phyloP scores from a whole-genome alignment of 1,284 basidiomycete species.

The Heterobasidion parviporum region DNA sequence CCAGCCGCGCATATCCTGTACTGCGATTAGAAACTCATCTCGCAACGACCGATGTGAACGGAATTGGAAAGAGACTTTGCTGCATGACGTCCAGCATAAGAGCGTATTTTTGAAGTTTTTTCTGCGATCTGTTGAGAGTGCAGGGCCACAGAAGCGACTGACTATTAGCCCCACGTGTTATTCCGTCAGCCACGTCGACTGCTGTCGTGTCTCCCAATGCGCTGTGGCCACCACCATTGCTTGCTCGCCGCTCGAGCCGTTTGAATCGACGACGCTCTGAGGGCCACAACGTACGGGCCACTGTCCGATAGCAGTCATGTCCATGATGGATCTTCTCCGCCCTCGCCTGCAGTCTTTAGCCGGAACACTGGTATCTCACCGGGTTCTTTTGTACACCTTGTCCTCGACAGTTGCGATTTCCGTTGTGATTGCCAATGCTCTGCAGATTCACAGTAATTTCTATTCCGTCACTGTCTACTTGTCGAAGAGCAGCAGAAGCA shows the following conservation, averaged over 20 bases:
- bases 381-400: slow-evolving; percentile 61
- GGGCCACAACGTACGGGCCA: neutral
- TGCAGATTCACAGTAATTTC: slow-evolving; percentile 85
- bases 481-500: slow-evolving; percentile 85
- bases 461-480: slow-evolving; percentile 90
- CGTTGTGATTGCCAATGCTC: slow-evolving; percentile 69
- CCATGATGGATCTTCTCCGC: slow-evolving; percentile 29
- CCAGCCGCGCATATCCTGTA: neutral
- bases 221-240: no score
- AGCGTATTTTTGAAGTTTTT: no score
- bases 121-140: no score
- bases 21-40: neutral
- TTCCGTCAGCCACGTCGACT: neutral
- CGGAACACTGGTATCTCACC: slow-evolving; percentile 47
- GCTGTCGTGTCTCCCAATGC: neutral
- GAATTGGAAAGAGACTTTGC: neutral
- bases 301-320: neutral
- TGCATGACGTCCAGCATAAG: no score
- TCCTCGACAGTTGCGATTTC: slow-evolving; percentile 67
- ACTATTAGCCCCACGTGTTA: neutral
- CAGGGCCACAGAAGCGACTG: no score
- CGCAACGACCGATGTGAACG: neutral
- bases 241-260: no score
- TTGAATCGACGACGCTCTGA: no score
- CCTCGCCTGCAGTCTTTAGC: slow-evolving; percentile 34